Evolutionary conservation across 306 rosid species (phyloP), one percentile per base, ranked within the genome.

Genomic region (Fagus sylvatica): DNA sequence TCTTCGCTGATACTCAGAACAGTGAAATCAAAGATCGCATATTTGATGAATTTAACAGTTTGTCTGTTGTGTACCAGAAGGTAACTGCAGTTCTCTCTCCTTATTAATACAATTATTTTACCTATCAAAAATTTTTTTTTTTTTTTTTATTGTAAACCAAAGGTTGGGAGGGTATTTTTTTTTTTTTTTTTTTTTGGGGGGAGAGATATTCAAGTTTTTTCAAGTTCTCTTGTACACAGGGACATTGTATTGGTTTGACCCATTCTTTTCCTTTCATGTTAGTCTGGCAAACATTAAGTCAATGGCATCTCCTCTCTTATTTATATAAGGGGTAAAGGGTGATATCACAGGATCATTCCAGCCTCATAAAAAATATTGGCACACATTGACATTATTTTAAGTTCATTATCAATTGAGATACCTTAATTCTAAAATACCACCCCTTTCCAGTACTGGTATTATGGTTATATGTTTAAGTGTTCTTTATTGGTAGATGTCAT

Each of bases 21-120:
- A 96, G 97, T 71, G 99, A 96, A 89, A 84, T 96, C 83, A 96
- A 91, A 86, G 99, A 96, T 84, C 96, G 99, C 55, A 93, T 96
- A 79, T 96, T 93, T 79, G 99, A 96, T 17, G 99, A 96, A 82
- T 96, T 96, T 76, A 96, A 96, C 90, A 96, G 91, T 87, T 81
- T 96, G 76, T 96, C 99, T 78, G 99, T 93, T 78, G 90, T 96
- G 55, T 96, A 96, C 80, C 93, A 93, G 82, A 89, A 96, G 91
- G 99, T 96, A 88, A 75, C 75, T 49, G 34, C 59, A 37, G 46
- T 71, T 68, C 59, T 41, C 32, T 3, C 74, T 74, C 61, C 76
- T 69, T 68, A 40, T 69, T 59, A 51, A 22, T 22, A 22, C 28
- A 22, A 22, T 22, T 22, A 22, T 22, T 22, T 22, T 22, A 22